Evolutionary conservation across 345 rosid species (phyloP), one percentile per base, ranked within the genome.

Genomic region (Dimocarpus longan): DNA sequence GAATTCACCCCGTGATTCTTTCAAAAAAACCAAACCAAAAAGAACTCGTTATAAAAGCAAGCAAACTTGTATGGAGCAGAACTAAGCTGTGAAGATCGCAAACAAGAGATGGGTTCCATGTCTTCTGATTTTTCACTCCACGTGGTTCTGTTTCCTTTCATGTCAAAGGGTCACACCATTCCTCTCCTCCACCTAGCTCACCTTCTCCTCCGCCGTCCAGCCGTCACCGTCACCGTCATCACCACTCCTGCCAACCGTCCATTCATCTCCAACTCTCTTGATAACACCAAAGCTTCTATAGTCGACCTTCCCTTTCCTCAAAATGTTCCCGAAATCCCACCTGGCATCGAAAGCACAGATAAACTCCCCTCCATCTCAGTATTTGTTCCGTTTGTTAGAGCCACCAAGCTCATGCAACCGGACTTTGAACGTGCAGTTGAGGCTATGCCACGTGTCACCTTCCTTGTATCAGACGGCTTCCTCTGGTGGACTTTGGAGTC

Each of bases 91-190:
- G 37, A 32, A 32, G 37, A 32, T 32, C 37, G 37, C 37, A 46
- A 46, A 46, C 12, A 46, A 21, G 24, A 18, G 22, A 76, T 66
- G 72, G 52, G 64, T 32, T 76, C 71, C 3, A 12, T 12, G 1
- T 32, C 78, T 7, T 28, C 46, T 10, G 32, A 46, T 13, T 26
- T 78, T 46, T 42, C 76, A 3, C 69, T 32, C 40, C 95, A 95
- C 76, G 90, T 84, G n/a, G 83, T 89, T 71, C 76, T 95, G 68
- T 89, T 89, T 82, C 97, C 98, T 19, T 95, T 88, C 91, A 89
- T 91, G 96, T 85, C 96, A 6, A 91, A 93, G 82, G 93, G 98
- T 68, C 97, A 95, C 80, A 89, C 84, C n/a, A 90, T 93, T 48
- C 97, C 98, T 43, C 80, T 93, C 80, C 90, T 95, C 81, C 87